Conservation (phyloP, 148 eudicot species). For the Vaccinium darrowii region DNA sequence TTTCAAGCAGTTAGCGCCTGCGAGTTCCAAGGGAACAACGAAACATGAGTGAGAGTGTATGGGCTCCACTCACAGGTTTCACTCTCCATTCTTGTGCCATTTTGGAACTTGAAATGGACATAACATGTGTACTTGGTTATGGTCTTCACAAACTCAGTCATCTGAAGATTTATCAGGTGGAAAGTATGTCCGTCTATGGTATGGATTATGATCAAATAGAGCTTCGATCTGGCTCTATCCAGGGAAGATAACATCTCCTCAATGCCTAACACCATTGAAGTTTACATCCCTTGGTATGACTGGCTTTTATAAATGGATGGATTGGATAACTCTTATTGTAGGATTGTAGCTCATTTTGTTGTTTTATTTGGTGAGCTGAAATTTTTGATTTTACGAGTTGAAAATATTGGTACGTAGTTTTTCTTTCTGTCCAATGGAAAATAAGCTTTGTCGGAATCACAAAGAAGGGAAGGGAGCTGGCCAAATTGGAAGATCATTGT, state of each 20-base stretch:
- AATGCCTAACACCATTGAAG: neutral
- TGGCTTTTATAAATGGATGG: too few species aligned
- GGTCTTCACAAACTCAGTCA: neutral
- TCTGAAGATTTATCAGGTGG: neutral
- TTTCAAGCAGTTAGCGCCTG: constrained; percentile 31
- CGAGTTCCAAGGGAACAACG: constrained; percentile 21
- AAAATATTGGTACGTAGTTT: too few species aligned
- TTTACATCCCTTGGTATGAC: too few species aligned
- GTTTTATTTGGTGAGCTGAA: too few species aligned
- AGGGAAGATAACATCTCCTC: neutral
- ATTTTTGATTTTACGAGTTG: too few species aligned
- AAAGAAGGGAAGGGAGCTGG: too few species aligned
- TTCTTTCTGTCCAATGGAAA: too few species aligned
- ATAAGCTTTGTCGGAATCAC: too few species aligned
- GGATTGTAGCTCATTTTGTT: too few species aligned
- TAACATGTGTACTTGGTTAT: neutral
- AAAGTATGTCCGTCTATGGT: too few species aligned
- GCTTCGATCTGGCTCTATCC: neutral
- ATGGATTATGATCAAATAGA: neutral
- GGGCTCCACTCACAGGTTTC: neutral
- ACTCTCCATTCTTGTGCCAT: neutral
- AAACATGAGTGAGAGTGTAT: constrained; percentile 42
- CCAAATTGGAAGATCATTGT: too few species aligned
- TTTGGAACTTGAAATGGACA: neutral
- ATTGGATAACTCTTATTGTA: too few species aligned